A percentile compares a stretch with the other conserved stretches of the same genome.
Conservation (phyloP, 108 stramenopile genomes). For the Pinguiococcus pyrenoidosus region DNA sequence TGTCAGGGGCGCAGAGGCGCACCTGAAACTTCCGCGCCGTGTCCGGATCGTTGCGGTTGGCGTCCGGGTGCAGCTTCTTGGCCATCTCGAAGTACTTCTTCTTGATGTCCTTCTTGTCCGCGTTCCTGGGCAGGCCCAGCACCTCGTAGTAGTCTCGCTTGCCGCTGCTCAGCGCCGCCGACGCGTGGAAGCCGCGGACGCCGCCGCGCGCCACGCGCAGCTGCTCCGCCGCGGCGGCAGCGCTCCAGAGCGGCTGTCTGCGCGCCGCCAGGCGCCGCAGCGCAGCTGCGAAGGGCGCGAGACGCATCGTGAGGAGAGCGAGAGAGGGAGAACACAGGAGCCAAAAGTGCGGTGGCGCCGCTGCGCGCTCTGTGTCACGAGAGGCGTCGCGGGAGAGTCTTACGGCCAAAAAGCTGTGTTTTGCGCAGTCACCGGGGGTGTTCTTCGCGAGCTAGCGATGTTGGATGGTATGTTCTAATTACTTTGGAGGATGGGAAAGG, state of each 20-base stretch:
- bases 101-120: slow-evolving; percentile 73
- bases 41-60: slow-evolving; percentile 53
- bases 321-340: too few species aligned
- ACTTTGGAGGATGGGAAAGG: too few species aligned
- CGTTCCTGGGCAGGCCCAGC: slow-evolving; percentile 55
- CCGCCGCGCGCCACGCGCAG: not conserved
- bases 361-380: too few species aligned
- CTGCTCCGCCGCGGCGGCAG: not conserved
- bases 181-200: slow-evolving; percentile 5
- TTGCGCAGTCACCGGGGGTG: too few species aligned
- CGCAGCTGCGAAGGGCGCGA: too few species aligned
- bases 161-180: not conserved
- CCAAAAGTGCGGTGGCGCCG: too few species aligned
- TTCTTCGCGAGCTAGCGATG: too few species aligned
- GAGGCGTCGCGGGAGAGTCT: too few species aligned
- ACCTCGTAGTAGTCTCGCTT: slow-evolving; percentile 91
- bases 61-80: slow-evolving; percentile 90
- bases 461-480: too few species aligned
- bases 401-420: too few species aligned
- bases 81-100: slow-evolving; percentile 89
- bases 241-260: not conserved
- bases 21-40: slow-evolving; percentile 35
- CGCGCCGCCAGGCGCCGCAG: too few species aligned
- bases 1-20: not conserved
- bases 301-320: too few species aligned